A percentile compares a stretch with the other conserved stretches of the same genome.
phyloP scores from a whole-genome alignment of 331 rosid species.

The Erythrophleum ivorense region DNA sequence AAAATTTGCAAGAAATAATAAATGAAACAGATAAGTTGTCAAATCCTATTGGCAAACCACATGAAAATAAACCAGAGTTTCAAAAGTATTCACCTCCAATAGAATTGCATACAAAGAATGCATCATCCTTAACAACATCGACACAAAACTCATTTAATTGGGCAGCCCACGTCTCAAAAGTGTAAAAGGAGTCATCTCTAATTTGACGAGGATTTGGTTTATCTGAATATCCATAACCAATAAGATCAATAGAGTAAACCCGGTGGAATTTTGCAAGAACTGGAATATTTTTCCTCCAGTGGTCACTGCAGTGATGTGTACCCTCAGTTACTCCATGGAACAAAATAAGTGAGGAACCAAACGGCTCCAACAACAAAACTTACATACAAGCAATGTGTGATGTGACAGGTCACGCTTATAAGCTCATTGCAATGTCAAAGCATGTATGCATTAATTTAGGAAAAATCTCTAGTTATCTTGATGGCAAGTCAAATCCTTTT shows the following conservation, averaged over 20 bases:
- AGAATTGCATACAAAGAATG: slow-evolving; percentile 93
- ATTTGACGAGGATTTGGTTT: slow-evolving; percentile 85
- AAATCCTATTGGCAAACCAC: neutral
- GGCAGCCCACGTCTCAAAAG: slow-evolving; percentile 92
- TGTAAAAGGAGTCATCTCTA: slow-evolving; percentile 65
- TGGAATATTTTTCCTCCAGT: slow-evolving; percentile 88
- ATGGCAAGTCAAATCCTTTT: neutral
- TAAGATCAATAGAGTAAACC: slow-evolving; percentile 88
- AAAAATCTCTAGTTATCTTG: neutral
- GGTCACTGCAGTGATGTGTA: slow-evolving; percentile 74
- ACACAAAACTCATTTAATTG: slow-evolving; percentile 81
- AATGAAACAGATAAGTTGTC: neutral
- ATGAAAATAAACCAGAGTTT: slow-evolving; percentile 3
- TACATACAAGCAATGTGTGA: neutral
- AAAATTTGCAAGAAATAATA: neutral
- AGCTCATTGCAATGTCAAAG: neutral
- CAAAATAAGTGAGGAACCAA: slow-evolving; percentile 36
- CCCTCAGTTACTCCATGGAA: slow-evolving; percentile 40
- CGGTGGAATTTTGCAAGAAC: slow-evolving; percentile 76
- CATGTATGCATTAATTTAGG: neutral
- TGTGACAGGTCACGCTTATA: neutral
- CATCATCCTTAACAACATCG: slow-evolving; percentile 74
- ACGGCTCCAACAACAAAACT: slow-evolving; percentile 30
- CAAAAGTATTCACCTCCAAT: slow-evolving; percentile 76
- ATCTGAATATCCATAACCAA: slow-evolving; percentile 97